Conservation (phyloP, 768 basidiomycete genomes). For the Suillus fuscotomentosus region DNA sequence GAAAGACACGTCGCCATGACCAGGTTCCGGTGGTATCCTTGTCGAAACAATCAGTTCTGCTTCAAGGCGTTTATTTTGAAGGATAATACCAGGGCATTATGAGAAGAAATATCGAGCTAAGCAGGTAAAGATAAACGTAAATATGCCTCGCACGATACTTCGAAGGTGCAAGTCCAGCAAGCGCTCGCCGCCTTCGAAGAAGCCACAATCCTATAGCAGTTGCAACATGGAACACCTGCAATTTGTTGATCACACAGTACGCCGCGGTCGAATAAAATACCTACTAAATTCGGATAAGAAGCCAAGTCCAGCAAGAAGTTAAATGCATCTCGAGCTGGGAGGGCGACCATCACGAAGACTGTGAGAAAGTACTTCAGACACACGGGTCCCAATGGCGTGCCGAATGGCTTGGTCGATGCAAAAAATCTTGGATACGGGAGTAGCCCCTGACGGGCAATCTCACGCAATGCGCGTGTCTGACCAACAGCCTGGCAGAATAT, state of each 20-base stretch:
- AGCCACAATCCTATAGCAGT: constrained; percentile 32
- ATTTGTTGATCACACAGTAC: constrained; percentile 4
- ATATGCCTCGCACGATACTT: constrained; percentile 21
- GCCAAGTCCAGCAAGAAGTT: constrained; percentile 42
- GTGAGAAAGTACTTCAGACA: constrained; percentile 39
- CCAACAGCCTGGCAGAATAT: constrained; percentile 31
- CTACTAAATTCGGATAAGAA: constrained; percentile 36
- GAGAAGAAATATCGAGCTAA: constrained; percentile 26
- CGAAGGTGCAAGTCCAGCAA: constrained; percentile 19
- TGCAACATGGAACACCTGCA: constrained; percentile 24
- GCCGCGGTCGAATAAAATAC: constrained; percentile 10
- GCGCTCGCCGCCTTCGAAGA: constrained; percentile 25
- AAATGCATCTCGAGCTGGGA: constrained; percentile 43
- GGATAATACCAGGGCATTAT: constrained; percentile 32
- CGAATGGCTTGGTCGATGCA: constrained; percentile 47
- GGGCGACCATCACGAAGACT: constrained; percentile 40
- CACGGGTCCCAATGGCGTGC: constrained; percentile 45
- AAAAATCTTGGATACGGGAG: constrained; percentile 49
- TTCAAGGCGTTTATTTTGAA: neutral
- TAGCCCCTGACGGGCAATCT: constrained; percentile 52
- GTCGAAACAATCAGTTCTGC: constrained; percentile 6
- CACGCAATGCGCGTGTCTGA: constrained; percentile 46
- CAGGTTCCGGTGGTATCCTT: constrained; percentile 26
- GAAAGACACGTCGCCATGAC: constrained; percentile 30
- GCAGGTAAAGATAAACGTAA: constrained; percentile 20